Conservation (phyloP, 2,329 filamentous ascomycete species). For the Colletotrichum trifolii region DNA sequence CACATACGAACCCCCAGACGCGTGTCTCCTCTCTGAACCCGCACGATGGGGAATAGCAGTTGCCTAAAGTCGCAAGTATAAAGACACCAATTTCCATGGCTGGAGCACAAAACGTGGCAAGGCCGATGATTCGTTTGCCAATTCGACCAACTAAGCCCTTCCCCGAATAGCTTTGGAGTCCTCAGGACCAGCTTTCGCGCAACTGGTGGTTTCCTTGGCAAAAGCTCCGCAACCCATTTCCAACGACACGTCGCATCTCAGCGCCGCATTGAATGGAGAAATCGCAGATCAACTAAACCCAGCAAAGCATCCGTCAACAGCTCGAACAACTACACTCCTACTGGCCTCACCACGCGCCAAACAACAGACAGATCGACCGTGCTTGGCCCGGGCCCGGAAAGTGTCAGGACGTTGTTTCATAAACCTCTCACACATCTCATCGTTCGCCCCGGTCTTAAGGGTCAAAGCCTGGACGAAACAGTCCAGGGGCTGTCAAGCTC, state of each 20-base stretch:
- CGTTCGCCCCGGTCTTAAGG: slow-evolving; percentile 18
- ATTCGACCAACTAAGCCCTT: too few relatives aligned
- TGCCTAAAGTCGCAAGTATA: slow-evolving; percentile 17
- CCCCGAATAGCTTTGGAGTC: too few relatives aligned
- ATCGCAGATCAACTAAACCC: neutral
- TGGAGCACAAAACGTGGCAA: slow-evolving; percentile 1
- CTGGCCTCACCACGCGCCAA: too few relatives aligned
- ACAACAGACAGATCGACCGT: slow-evolving; percentile 22
- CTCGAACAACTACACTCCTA: neutral
- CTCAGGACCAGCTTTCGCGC: too few relatives aligned
- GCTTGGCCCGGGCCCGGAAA: slow-evolving; percentile 30
- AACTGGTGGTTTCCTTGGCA: too few relatives aligned
- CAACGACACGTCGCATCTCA: neutral
- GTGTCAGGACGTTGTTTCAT: slow-evolving; percentile 39
- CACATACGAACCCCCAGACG: neutral
- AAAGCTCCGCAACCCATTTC: too few relatives aligned
- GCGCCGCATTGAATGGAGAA: neutral
- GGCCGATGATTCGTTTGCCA: slow-evolving; percentile 5
- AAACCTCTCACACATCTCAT: slow-evolving; percentile 36
- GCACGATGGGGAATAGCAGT: neutral
- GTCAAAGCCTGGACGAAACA: slow-evolving; percentile 17
- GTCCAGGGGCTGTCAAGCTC: slow-evolving; percentile 1
- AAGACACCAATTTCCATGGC: neutral
- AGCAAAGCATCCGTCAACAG: neutral
- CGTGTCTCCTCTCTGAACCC: slow-evolving; percentile 10